Percentiles rank a stretch among this genome's conserved stretches.
These are phyloP conservation scores for Myochromella boudieri DNA, from an alignment of 768 basidiomycete species.

Conservation along the genomic window DNA sequence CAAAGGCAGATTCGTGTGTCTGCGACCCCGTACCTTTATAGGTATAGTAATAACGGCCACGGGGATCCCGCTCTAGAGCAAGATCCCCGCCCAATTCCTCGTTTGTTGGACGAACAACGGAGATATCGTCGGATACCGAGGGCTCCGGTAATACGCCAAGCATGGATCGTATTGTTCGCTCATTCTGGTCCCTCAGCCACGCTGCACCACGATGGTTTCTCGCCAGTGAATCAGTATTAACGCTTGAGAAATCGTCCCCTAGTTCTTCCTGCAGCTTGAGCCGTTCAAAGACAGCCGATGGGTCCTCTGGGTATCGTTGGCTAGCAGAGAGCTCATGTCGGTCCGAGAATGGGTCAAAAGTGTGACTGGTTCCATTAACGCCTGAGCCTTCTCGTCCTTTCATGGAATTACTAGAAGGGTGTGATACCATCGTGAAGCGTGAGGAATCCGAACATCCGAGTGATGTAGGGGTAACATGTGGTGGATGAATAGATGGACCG, in stretches of 20 bases:
- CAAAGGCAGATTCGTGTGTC: slow-evolving; percentile 52
- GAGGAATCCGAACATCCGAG: slow-evolving; percentile 7
- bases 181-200: slow-evolving; percentile 84
- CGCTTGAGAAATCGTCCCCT: slow-evolving; percentile 38
- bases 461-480: slow-evolving; percentile 4
- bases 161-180: slow-evolving; percentile 60
- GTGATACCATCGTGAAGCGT: slow-evolving; percentile 13
- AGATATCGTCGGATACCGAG: slow-evolving; percentile 54
- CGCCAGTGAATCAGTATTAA: slow-evolving; percentile 44
- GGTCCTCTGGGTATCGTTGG: slow-evolving; percentile 37
- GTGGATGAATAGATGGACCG: slow-evolving; percentile 24
- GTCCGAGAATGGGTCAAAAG: slow-evolving; percentile 27
- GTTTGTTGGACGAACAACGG: slow-evolving; percentile 35
- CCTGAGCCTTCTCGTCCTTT: background rate
- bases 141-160: slow-evolving; percentile 58
- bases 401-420: slow-evolving; percentile 2
- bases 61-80: slow-evolving; percentile 61
- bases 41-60: slow-evolving; percentile 77
- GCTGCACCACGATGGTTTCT: slow-evolving; percentile 68
- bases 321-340: slow-evolving; percentile 23
- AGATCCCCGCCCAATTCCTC: slow-evolving; percentile 59
- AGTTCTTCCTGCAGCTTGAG: slow-evolving; percentile 50
- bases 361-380: slow-evolving; percentile 2
- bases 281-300: slow-evolving; percentile 53
- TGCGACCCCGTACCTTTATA: slow-evolving; percentile 56